Conservation (phyloP, 169 alveolate species). For the Fabrea salina region DNA sequence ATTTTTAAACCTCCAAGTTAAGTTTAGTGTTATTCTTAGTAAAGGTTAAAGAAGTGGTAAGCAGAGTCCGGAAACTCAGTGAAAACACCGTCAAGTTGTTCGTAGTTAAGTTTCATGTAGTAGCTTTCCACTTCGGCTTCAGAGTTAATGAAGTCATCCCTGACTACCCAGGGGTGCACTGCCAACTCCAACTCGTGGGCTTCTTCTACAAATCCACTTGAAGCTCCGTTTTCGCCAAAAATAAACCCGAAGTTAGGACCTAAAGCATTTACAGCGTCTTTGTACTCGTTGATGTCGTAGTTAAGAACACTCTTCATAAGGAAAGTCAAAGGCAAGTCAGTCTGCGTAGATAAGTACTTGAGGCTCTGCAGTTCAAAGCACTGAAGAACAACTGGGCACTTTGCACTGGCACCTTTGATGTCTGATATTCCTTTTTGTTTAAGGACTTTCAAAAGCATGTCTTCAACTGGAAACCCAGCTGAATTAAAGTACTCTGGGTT, state of each 20-base stretch:
- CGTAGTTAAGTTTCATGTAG: background rate
- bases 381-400: constrained; percentile 51
- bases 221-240: constrained; percentile 5
- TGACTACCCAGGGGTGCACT: constrained; percentile 45
- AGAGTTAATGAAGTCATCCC: constrained; percentile 37
- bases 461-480: constrained; percentile 1
- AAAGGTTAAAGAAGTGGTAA: background rate
- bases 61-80: constrained; percentile 51
- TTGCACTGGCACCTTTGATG: constrained; percentile 33
- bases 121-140: constrained; percentile 29
- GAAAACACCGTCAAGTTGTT: constrained; percentile 48
- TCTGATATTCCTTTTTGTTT: constrained; percentile 31
- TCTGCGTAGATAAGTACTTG: background rate
- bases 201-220: constrained; percentile 20
- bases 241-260: constrained; percentile 44
- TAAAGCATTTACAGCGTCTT: constrained; percentile 48
- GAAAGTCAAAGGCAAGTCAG: constrained; percentile 49
- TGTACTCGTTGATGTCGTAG: constrained; percentile 23
- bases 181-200: constrained; percentile 36
- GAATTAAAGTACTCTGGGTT: constrained; percentile 24
- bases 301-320: constrained; percentile 21
- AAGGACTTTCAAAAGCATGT: constrained; percentile 31
- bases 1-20: too few species aligned
- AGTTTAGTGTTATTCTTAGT: background rate
- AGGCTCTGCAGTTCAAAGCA: constrained; percentile 42